A percentile compares a stretch with the other conserved stretches of the same genome.
Evolutionary conservation across 1,284 basidiomycete species (phyloP).

Genomic region (Afroboletus lepidellus): DNA sequence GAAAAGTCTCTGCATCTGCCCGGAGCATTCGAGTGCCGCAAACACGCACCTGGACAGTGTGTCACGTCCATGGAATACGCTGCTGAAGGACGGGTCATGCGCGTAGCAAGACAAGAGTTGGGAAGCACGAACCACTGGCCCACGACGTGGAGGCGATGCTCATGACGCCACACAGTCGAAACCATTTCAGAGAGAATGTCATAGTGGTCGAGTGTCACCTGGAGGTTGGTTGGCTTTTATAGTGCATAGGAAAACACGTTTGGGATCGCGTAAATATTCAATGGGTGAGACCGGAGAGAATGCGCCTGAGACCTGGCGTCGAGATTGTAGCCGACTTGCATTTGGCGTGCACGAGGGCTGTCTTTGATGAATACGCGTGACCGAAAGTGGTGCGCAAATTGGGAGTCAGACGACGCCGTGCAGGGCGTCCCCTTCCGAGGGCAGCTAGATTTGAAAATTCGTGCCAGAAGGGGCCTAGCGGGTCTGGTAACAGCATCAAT

Average conservation of each 20-base stretch:
- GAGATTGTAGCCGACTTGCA: not conserved
- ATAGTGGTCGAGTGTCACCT: no score
- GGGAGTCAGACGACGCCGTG: no score
- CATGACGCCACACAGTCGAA: conserved; percentile 1
- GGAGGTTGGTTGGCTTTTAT: conserved; percentile 1
- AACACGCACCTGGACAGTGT: conserved; percentile 22
- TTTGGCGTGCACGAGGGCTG: not conserved
- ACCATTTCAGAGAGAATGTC: not conserved
- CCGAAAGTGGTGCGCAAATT: no score
- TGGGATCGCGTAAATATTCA: not conserved
- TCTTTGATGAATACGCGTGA: not conserved
- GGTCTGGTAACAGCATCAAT: no score
- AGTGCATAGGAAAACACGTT: not conserved
- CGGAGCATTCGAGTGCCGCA: not conserved
- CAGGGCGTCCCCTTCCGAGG: no score
- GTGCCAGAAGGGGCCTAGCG: not conserved
- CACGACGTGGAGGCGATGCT: not conserved
- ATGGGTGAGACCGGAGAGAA: not conserved
- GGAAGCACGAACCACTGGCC: conserved; percentile 7
- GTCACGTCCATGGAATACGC: conserved; percentile 24
- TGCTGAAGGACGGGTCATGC: not conserved
- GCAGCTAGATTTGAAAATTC: no score
- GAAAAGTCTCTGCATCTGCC: not conserved
- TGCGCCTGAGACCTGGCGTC: not conserved
- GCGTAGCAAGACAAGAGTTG: not conserved